Evolutionary conservation across 139 green algal species (phyloP), one percentile per base, ranked within the genome.

Genomic region (Dunaliella sp.): DNA sequence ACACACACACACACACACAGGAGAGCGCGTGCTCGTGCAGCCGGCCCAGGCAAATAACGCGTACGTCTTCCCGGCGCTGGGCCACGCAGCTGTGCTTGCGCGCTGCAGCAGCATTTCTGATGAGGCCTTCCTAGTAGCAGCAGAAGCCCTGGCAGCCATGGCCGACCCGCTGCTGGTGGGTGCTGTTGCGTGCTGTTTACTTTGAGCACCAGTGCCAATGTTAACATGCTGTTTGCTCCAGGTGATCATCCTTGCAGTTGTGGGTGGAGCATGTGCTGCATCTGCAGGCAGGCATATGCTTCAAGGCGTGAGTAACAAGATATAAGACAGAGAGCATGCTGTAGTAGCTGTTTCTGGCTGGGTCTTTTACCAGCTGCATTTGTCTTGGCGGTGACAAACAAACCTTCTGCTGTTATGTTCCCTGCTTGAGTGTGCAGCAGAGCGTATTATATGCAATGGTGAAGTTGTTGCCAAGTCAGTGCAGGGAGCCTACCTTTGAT

Each of bases 41-140:
- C 83, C 92, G 32, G 88, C 86, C 21, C 92, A 95, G 86, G 91
- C 93, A 57, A 97, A 97, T 88, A 97, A 97, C 57, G 94, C 93
- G 21, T 95, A 94, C 48, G 85, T 96, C 25, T 97, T 97, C 88
- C 94, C 94, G 0, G 93, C 91, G 0, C 76, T 92, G 38, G 89
- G 89, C 77, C 74, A 93, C 58, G 94, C 92, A 2, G 92, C 93
- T 0, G 86, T 93, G 21, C 85, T 96, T 30, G 89, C 88, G 1
- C 65, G 80, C 7, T 85, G 87, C 2, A 84, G 16, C n/a, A 65
- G 80, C n/a, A 93, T 97, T 38, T 88, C 87, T 2, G 92, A 96
- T 74, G 92, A 95, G 2, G 91, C 91, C 3, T 96, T 98, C 89
- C 77, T 98, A 82, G 82, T 90, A 30, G 92, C 93, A 0, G 95